These are phyloP conservation scores for Microcyclospora tardicrescens DNA, from an alignment of 2,329 filamentous ascomycete genomes.

Conservation along the genomic window DNA sequence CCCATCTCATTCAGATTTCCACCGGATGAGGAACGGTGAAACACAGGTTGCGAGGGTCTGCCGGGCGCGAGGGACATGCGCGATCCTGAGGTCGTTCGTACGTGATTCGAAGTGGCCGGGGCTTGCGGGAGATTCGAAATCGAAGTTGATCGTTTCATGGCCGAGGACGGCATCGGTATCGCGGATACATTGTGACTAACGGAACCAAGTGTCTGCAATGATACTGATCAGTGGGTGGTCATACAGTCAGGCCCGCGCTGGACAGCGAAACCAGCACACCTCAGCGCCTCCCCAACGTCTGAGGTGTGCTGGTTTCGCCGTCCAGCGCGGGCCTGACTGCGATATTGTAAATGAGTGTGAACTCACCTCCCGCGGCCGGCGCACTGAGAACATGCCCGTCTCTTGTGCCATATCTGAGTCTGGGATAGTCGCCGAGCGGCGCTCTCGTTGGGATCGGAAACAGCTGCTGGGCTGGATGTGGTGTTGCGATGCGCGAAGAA, in stretches of 20 bases:
- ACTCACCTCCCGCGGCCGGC: conserved; percentile 77
- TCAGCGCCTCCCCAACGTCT: too few species aligned
- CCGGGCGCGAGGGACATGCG: conserved; percentile 74
- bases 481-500: too few species aligned
- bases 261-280: too few species aligned
- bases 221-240: conserved; percentile 7
- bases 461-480: too few species aligned
- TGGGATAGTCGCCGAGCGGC: too few species aligned
- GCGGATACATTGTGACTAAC: conserved; percentile 64
- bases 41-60: conserved; percentile 74
- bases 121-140: conserved; percentile 52
- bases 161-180: conserved; percentile 82
- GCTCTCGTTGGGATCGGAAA: too few species aligned
- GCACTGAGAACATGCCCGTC: conserved; percentile 77
- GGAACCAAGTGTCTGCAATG: conserved; percentile 63
- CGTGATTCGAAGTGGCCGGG: conserved; percentile 57
- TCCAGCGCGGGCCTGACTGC: too few species aligned
- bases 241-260: too few species aligned
- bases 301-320: too few species aligned
- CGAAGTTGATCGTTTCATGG: conserved; percentile 85
- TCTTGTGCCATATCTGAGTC: conserved; percentile 62
- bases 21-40: conserved; percentile 73
- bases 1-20: conserved; percentile 65
- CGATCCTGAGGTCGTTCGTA: conserved; percentile 68
- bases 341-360: conserved; percentile 1